phyloP scores from a whole-genome alignment of 257 asterid species.

The Solanum paucissectum region DNA sequence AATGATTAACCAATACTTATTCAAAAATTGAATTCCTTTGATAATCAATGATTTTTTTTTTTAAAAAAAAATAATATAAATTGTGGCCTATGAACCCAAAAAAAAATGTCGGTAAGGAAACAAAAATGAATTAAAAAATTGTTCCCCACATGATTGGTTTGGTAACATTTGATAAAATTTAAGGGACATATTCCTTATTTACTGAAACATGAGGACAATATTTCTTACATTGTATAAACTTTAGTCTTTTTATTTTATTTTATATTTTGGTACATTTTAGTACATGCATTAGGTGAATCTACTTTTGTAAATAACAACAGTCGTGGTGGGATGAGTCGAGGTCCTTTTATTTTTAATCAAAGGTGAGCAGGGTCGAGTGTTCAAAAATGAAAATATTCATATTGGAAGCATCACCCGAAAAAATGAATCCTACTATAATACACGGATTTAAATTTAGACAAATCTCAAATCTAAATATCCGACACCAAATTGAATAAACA shows the following conservation, averaged over 20 bases:
- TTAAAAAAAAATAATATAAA: not conserved
- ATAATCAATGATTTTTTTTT: not conserved
- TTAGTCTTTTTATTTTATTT: not conserved
- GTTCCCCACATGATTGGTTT: not conserved
- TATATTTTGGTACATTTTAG: not conserved
- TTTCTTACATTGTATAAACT: not conserved
- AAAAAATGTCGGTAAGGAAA: not conserved
- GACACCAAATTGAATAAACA: not conserved
- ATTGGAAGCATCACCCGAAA: rapidly evolving
- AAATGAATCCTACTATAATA: not conserved
- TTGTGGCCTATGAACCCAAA: not conserved
- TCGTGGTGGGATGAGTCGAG: not conserved
- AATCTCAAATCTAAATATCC: not conserved
- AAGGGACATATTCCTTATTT: not conserved
- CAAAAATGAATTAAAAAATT: not conserved
- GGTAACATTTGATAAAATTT: not conserved
- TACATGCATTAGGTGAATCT: not conserved
- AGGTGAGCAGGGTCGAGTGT: not conserved
- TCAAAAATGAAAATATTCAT: too few species aligned
- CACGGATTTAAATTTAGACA: not conserved
- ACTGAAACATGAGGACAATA: not conserved
- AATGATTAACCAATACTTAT: not conserved
- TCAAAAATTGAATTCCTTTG: not conserved
- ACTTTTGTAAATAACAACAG: too few species aligned
- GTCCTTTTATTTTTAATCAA: too few species aligned